Conservation (phyloP, 176 grass and related monocot species). For the Oryza meridionalis region DNA sequence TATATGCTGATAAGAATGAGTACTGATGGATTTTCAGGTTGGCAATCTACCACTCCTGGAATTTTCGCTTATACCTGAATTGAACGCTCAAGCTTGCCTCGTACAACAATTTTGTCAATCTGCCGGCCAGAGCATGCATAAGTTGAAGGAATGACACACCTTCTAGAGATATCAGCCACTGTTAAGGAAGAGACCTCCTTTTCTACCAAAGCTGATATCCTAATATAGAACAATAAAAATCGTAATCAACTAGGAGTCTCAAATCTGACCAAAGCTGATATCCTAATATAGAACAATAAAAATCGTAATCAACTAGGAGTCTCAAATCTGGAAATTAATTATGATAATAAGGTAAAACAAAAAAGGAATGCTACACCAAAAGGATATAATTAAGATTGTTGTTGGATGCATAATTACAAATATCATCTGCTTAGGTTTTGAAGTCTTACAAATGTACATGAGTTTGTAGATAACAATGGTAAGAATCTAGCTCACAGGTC, state of each 20-base stretch:
- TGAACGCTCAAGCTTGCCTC: constrained; percentile 68
- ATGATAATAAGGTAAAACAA: constrained; percentile 1
- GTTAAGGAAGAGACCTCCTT: constrained; percentile 49
- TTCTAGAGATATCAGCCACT: constrained; percentile 47
- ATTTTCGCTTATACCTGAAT: constrained; percentile 58
- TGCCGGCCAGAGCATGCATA: constrained; percentile 46
- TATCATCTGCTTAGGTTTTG: background rate
- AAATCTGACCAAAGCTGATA: constrained; percentile 39
- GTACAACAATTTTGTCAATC: constrained; percentile 58
- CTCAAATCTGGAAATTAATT: background rate
- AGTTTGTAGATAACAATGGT: background rate
- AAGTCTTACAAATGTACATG: background rate
- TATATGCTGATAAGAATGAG: background rate
- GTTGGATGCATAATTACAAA: background rate
- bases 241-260: background rate
- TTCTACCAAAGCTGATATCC: constrained; percentile 48
- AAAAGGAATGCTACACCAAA: background rate
- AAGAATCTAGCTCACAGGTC: background rate
- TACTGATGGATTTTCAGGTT: background rate
- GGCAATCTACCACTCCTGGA: background rate
- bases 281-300: constrained; percentile 37
- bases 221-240: constrained; percentile 33
- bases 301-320: background rate
- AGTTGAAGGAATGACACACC: constrained; percentile 54
- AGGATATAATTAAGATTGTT: constrained; percentile 6